Conservation (phyloP, 2,329 filamentous ascomycete species). For the Leptographium procerum region DNA sequence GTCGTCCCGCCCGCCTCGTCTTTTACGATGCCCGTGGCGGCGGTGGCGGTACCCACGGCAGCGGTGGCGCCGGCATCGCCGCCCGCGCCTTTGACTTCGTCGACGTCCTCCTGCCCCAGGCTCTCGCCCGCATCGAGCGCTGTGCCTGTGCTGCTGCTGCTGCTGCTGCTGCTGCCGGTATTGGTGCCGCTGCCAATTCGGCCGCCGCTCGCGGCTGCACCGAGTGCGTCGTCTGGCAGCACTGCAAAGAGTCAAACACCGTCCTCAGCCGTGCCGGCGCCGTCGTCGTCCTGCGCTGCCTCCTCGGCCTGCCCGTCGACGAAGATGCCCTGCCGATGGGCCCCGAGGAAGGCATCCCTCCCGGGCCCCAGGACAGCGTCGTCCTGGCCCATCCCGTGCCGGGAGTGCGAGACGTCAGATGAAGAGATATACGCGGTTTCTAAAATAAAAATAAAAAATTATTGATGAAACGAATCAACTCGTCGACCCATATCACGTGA, state of each 20-base stretch:
- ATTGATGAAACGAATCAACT: too few relatives aligned
- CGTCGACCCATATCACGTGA: too few relatives aligned
- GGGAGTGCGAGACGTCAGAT: not conserved
- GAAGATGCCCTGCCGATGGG: slow-evolving; percentile 79
- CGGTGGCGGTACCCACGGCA: too few relatives aligned
- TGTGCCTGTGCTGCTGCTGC: slow-evolving; percentile 56
- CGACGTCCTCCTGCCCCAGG: slow-evolving; percentile 64
- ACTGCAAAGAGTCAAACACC: slow-evolving; percentile 75
- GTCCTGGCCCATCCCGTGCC: slow-evolving; percentile 59
- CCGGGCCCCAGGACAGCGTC: slow-evolving; percentile 75
- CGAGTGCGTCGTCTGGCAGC: slow-evolving; percentile 79
- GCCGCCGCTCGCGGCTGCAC: slow-evolving; percentile 79
- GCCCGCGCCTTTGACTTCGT: slow-evolving; percentile 92
- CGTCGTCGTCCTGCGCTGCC: slow-evolving; percentile 64
- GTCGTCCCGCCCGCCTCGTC: slow-evolving; percentile 74
- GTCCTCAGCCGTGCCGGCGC: slow-evolving; percentile 91
- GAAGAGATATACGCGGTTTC: too few relatives aligned
- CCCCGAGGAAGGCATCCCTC: slow-evolving; percentile 56
- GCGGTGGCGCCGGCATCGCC: slow-evolving; percentile 74
- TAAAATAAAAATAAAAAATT: too few relatives aligned
- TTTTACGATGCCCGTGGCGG: slow-evolving; percentile 96
- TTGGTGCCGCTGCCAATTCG: slow-evolving; percentile 82
- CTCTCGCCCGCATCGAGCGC: slow-evolving; percentile 60
- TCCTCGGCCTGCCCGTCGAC: slow-evolving; percentile 70
- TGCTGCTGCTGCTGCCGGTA: too few relatives aligned